phyloP scores from a whole-genome alignment of 73 alveolate genomes.

The Paramecium sexaurelia region DNA sequence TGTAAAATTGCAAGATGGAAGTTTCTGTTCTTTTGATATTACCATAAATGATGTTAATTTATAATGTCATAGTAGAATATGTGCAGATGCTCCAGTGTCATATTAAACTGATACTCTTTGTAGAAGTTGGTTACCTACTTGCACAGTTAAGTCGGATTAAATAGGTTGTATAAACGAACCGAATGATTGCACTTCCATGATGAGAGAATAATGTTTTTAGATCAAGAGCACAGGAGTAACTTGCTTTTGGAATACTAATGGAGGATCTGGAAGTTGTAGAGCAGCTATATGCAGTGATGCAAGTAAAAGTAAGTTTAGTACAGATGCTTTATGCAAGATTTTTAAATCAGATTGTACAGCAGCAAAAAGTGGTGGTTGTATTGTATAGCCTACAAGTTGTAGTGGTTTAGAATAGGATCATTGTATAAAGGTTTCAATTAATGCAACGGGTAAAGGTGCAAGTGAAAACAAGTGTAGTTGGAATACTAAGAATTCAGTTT shows the following conservation, averaged over 20 bases:
- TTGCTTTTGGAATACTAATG: not conserved
- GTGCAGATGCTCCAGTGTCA: not conserved
- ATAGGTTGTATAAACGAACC: not conserved
- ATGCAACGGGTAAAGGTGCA: not conserved
- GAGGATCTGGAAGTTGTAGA: not conserved
- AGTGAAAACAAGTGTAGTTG: not conserved
- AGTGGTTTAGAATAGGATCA: not conserved
- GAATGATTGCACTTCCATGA: not conserved
- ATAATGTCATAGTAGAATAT: not conserved
- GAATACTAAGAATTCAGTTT: not conserved
- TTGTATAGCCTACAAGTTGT: not conserved
- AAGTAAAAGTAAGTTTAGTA: not conserved
- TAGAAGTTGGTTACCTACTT: not conserved
- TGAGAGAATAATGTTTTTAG: not conserved
- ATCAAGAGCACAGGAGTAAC: not conserved
- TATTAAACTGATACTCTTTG: not conserved
- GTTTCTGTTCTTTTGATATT: not conserved
- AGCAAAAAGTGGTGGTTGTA: not conserved
- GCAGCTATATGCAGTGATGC: slow-evolving; percentile 19
- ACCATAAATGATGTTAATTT: not conserved
- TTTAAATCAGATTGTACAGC: not conserved
- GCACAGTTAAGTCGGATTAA: not conserved
- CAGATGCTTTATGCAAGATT: not conserved
- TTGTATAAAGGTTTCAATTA: not conserved
- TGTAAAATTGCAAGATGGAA: not conserved